phyloP scores from a whole-genome alignment of 139 green algal species.

The Pleodorina starrii region DNA sequence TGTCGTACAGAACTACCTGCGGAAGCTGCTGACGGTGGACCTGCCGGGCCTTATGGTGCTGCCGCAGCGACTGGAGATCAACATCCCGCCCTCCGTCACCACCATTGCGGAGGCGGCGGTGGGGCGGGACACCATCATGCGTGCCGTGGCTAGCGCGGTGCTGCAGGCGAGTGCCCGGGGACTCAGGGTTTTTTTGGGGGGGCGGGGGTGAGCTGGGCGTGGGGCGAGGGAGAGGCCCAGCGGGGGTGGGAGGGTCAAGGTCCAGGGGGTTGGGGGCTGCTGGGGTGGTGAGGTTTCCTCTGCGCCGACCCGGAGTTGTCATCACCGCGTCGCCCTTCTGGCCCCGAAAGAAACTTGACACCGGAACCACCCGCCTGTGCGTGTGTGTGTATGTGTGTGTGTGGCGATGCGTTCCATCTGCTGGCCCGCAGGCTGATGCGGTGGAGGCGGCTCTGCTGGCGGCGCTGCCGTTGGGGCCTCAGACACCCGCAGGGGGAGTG shows the following conservation, averaged over 20 bases:
- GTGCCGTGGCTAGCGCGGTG: conserved; percentile 88
- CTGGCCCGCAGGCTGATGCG: conserved; percentile 78
- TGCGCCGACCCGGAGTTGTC: no score
- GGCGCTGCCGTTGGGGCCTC: conserved; percentile 88
- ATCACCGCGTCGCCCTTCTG: no score
- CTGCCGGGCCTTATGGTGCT: conserved; percentile 96
- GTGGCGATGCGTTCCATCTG: not conserved
- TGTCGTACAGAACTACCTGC: conserved; percentile 91
- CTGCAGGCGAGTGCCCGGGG: conserved; percentile 75
- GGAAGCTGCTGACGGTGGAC: conserved; percentile 92
- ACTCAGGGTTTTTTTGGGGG: no score
- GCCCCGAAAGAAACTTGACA: no score
- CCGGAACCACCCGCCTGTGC: no score
- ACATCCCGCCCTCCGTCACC: conserved; percentile 91
- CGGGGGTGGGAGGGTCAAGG: no score
- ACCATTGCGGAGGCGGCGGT: conserved; percentile 93
- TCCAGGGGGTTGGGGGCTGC: no score
- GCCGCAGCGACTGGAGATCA: conserved; percentile 91
- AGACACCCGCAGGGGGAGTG: conserved; percentile 87
- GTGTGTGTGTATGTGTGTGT: no score
- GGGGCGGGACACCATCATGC: conserved; percentile 93
- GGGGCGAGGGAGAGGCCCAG: no score
- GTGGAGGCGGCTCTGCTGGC: conserved; percentile 87
- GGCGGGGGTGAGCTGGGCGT: no score
- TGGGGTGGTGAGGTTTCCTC: no score